phyloP scores from a whole-genome alignment of 805 yeast genomes.

The Wickerhamiella parazyma region DNA sequence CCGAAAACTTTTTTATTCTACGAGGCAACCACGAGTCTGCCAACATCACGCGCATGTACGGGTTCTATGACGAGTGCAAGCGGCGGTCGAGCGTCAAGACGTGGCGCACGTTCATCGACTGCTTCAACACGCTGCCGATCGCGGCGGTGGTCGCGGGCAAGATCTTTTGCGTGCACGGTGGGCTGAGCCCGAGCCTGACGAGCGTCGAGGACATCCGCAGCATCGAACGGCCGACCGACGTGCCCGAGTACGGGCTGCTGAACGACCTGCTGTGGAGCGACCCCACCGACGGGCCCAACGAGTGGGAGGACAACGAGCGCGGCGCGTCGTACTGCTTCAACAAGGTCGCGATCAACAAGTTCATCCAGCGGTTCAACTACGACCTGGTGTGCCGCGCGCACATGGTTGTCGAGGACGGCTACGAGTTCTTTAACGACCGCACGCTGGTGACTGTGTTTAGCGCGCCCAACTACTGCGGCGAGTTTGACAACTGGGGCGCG shows the following conservation, averaged over 20 bases:
- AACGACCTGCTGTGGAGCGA: conserved; percentile 76
- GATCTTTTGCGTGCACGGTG: conserved; percentile 85
- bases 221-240: conserved; percentile 72
- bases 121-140: conserved; percentile 87
- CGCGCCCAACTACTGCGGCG: conserved; percentile 74
- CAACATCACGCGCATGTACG: conserved; percentile 89
- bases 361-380: conserved; percentile 58
- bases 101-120: conserved; percentile 89
- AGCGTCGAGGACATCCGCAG: conserved; percentile 61
- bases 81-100: conserved; percentile 82
- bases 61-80: conserved; percentile 96
- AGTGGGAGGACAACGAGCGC: conserved; percentile 80
- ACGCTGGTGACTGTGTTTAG: conserved; percentile 59
- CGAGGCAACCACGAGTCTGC: conserved; percentile 98
- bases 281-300: conserved; percentile 69
- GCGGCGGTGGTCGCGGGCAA: conserved; percentile 94
- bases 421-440: conserved; percentile 61
- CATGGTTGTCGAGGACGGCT: conserved; percentile 77
- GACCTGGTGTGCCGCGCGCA: conserved; percentile 77
- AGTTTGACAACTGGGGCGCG: conserved; percentile 91
- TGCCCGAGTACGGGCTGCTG: conserved; percentile 67
- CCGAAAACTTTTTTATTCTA: conserved; percentile 84
- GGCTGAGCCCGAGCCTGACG: conserved; percentile 60
- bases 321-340: conserved; percentile 74
- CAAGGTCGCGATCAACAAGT: conserved; percentile 67